Percentiles rank a stretch among this genome's conserved stretches.
Conservation (phyloP, 1,139 yeast species). For the Pichia sp. region DNA sequence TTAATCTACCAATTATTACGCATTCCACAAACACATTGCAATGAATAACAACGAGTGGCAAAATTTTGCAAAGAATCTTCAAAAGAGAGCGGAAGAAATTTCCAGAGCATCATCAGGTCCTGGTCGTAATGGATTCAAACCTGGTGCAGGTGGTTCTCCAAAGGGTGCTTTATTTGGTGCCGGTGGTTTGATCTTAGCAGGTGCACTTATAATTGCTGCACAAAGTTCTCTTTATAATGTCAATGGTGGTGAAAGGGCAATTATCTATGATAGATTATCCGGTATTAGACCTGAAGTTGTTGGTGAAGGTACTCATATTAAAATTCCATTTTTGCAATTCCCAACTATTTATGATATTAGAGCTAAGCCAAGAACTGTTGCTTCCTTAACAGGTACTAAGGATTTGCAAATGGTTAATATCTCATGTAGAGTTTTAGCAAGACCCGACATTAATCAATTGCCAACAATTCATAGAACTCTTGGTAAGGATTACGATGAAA, state of each 20-base stretch:
- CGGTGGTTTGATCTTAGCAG: constrained; percentile 69
- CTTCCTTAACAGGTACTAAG: constrained; percentile 97
- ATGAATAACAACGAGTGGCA: constrained; percentile 57
- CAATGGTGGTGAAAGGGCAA: constrained; percentile 99
- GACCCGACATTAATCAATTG: constrained; percentile 73
- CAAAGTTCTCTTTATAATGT: constrained; percentile 86
- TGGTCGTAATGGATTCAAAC: constrained; percentile 22
- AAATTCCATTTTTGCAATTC: constrained; percentile 91
- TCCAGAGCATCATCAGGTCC: constrained; percentile 38
- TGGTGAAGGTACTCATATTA: constrained; percentile 92
- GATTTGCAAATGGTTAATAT: constrained; percentile 98
- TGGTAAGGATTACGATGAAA: constrained; percentile 92
- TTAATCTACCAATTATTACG: background rate
- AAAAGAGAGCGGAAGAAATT: constrained; percentile 51
- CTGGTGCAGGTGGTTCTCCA: constrained; percentile 38
- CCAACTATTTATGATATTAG: constrained; percentile 92
- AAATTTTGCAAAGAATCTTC: constrained; percentile 56
- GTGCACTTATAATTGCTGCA: constrained; percentile 60
- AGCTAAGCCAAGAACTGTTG: constrained; percentile 94
- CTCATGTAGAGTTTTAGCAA: constrained; percentile 91
- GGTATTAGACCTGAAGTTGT: constrained; percentile 86
- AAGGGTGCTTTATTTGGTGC: constrained; percentile 65
- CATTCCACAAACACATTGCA: background rate
- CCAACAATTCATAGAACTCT: constrained; percentile 86
- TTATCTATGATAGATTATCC: constrained; percentile 77